These are phyloP conservation scores for Irpex sp. DNA, from an alignment of 1,284 basidiomycete species.

Conservation along the genomic window DNA sequence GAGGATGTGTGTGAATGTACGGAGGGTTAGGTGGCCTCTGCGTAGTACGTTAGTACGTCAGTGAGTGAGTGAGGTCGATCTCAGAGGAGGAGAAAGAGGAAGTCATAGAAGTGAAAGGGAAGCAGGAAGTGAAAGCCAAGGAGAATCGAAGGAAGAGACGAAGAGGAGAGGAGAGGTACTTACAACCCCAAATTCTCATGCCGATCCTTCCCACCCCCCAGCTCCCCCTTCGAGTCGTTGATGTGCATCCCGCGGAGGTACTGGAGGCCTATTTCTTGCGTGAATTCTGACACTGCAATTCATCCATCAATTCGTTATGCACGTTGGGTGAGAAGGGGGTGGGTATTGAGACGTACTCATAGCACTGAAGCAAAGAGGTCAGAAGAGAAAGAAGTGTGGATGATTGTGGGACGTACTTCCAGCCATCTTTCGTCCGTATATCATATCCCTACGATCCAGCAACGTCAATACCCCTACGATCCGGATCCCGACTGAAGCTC, in stretches of 20 bases:
- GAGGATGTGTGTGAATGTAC: slow-evolving; percentile 47
- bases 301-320: too few relatives aligned
- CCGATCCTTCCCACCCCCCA: slow-evolving; percentile 69
- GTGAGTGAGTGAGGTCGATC: too few relatives aligned
- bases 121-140: too few relatives aligned
- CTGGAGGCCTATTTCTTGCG: slow-evolving; percentile 60
- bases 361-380: slow-evolving; percentile 5
- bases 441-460: slow-evolving; percentile 63
- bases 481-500: too few relatives aligned
- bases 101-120: too few relatives aligned
- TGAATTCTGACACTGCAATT: slow-evolving; percentile 57
- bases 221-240: slow-evolving; percentile 75
- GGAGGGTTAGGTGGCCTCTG: slow-evolving; percentile 8
- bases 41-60: neutral
- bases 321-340: too few relatives aligned
- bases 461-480: too few relatives aligned
- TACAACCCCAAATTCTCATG: slow-evolving; percentile 85
- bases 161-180: slow-evolving; percentile 25
- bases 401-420: slow-evolving; percentile 48
- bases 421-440: slow-evolving; percentile 62
- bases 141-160: too few relatives aligned
- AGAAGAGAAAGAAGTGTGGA: neutral
- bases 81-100: too few relatives aligned
- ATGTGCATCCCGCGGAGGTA: slow-evolving; percentile 83
- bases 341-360: slow-evolving; percentile 23